These are phyloP conservation scores for Collybia sp. DNA, from an alignment of 768 basidiomycete genomes.

Conservation along the genomic window DNA sequence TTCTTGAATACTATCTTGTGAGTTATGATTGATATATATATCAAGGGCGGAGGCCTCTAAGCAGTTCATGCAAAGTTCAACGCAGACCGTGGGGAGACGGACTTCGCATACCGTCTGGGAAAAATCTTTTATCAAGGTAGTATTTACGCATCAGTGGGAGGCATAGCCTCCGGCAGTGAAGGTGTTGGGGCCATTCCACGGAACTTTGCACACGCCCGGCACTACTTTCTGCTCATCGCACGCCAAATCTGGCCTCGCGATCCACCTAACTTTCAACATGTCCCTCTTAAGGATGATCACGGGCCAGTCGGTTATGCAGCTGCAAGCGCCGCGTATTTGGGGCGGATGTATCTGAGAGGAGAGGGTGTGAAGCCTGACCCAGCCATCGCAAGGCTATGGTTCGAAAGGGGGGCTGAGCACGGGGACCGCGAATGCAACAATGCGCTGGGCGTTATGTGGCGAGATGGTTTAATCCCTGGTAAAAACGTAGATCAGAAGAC, in stretches of 20 bases:
- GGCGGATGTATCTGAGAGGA: slow-evolving; percentile 90
- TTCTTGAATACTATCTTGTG: slow-evolving; percentile 89
- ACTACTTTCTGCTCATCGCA: slow-evolving; percentile 84
- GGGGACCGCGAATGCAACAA: slow-evolving; percentile 89
- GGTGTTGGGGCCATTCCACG: slow-evolving; percentile 87
- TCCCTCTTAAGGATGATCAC: slow-evolving; percentile 45
- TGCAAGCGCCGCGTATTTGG: slow-evolving; percentile 82
- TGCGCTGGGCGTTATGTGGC: slow-evolving; percentile 85
- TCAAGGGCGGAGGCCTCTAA: no score
- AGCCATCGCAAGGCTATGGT: slow-evolving; percentile 85
- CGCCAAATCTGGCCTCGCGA: slow-evolving; percentile 88
- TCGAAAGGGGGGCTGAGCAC: slow-evolving; percentile 76
- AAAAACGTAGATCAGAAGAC: slow-evolving; percentile 59
- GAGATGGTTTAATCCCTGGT: slow-evolving; percentile 78
- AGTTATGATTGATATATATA: slow-evolving; percentile 13
- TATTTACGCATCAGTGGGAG: slow-evolving; percentile 76
- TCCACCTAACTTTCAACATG: slow-evolving; percentile 42
- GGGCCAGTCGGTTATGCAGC: slow-evolving; percentile 60
- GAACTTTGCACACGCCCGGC: slow-evolving; percentile 69
- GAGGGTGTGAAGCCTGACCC: slow-evolving; percentile 84
- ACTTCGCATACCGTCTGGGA: slow-evolving; percentile 90
- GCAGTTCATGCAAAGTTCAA: slow-evolving; percentile 61
- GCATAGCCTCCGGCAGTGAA: slow-evolving; percentile 83
- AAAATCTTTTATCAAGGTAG: slow-evolving; percentile 96
- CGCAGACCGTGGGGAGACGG: slow-evolving; percentile 85